Conservation (phyloP, 2,329 filamentous ascomycete genomes). For the Erysiphe pulchra region DNA sequence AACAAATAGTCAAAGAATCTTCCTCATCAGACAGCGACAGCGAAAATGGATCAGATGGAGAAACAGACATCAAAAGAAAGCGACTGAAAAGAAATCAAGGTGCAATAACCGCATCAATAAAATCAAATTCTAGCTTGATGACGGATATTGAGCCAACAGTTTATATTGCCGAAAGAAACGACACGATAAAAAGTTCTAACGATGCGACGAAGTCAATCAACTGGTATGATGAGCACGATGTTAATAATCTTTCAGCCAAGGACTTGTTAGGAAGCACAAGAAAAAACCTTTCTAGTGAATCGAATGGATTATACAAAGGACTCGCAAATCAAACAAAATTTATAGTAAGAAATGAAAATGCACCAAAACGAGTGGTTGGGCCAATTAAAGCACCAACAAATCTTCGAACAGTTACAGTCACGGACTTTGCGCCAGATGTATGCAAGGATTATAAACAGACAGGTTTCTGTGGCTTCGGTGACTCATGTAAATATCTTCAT, state of each 20-base stretch:
- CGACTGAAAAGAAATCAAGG: constrained; percentile 43
- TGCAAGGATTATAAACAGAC: constrained; percentile 88
- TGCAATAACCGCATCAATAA: constrained; percentile 38
- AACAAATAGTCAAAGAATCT: constrained; percentile 56
- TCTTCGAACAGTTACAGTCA: constrained; percentile 70
- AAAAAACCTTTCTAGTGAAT: constrained; percentile 12
- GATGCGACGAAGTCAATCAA: constrained; percentile 77
- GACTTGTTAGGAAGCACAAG: constrained; percentile 33
- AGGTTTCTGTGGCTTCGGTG: constrained; percentile 20
- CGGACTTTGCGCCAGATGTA: constrained; percentile 74
- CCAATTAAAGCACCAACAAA: constrained; percentile 77
- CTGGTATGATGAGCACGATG: constrained; percentile 60
- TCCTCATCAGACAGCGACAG: constrained; percentile 39
- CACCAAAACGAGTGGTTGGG: constrained; percentile 43
- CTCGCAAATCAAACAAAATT: constrained; percentile 43
- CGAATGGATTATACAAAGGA: constrained; percentile 53
- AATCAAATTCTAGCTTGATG: constrained; percentile 16
- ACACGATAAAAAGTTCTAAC: constrained; percentile 40
- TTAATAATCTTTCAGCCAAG: constrained; percentile 16
- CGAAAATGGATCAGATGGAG: constrained; percentile 47
- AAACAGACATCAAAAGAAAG: constrained; percentile 54
- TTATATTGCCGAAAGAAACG: constrained; percentile 33
- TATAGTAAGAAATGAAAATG: constrained; percentile 59
- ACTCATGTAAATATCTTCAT: constrained; percentile 57
- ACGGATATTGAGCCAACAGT: constrained; percentile 24